Evolutionary conservation across 164 flowering plant genomes (phyloP).

Genomic region (Berberis thunbergii): DNA sequence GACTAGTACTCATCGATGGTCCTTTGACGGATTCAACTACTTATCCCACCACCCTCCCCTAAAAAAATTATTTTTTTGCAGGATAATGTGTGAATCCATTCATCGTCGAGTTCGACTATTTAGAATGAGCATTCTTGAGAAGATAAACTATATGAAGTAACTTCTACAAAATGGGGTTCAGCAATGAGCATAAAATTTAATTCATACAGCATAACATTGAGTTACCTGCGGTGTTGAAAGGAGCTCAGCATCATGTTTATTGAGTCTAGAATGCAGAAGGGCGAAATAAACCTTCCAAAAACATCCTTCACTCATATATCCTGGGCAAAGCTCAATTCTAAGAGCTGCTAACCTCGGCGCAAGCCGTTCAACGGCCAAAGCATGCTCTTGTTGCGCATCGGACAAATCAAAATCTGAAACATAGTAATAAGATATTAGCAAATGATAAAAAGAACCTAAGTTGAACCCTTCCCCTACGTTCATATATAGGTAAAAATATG

Average conservation of each 20-base stretch:
- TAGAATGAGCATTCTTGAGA: no score
- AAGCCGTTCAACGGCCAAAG: slow-evolving; percentile 64
- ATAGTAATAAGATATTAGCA: not conserved
- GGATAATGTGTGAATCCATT: no score
- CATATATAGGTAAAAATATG: no score
- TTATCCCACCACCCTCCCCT: no score
- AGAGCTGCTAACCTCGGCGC: slow-evolving; percentile 90
- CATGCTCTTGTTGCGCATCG: slow-evolving; percentile 76
- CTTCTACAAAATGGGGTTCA: no score
- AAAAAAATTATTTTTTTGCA: no score
- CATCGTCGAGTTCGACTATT: no score
- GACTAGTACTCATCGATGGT: no score
- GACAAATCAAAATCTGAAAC: slow-evolving; percentile 81
- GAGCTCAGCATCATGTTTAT: slow-evolving; percentile 52
- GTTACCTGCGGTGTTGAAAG: slow-evolving; percentile 76
- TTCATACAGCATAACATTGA: not conserved
- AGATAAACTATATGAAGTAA: no score
- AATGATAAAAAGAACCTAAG: not conserved
- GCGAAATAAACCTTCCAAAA: slow-evolving; percentile 98
- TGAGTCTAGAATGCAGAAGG: slow-evolving; percentile 82
- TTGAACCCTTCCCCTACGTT: not conserved
- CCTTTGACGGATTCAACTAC: no score
- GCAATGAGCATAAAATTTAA: not conserved
- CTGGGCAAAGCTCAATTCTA: slow-evolving; percentile 88
- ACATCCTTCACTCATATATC: slow-evolving; percentile 77